Evolutionary conservation across 2,329 filamentous ascomycete species (phyloP), one percentile per base, ranked within the genome.

Genomic region (Penicillium sumatraense): DNA sequence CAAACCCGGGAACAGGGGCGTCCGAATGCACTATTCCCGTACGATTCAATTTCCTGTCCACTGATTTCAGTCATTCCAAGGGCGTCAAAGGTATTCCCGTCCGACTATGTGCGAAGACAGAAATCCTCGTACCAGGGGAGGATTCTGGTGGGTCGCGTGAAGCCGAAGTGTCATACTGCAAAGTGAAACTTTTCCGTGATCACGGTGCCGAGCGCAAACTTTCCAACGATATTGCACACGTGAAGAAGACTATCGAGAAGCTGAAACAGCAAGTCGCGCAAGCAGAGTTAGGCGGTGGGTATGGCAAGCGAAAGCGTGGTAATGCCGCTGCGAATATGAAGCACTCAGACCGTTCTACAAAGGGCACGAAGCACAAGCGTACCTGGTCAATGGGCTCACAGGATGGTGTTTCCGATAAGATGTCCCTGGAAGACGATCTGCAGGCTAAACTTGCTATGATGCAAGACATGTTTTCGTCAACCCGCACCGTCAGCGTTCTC

Each of bases 31-130:
- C 87, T 46, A 86, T 99, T 53, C 89, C 92, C 8, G 91, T 98
- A 11, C 90, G 95, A 42, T 99, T 98, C 81, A 99, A 99, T 77
- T 99, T 99, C 70, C 81, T 99, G 0, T 99, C 95, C 0, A 99
- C 95, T 8, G 95, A 99, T 71, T 99, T 98, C 72, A 98, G 93
- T 73, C 95, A 98, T 70, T 98, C 95, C 9, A 99, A 99, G 71
- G 95, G 95, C 42, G 95, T 99, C 46, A 99, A 98, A 75, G 95
- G 95, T 31, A 97, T 98, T 61, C 93, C 95, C 0, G 93, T 99
- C 4, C 83, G 95, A 52, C 83, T 98, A 0, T 98, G 93, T 73
- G 87, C 93, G 13, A 98, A 98, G 75, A 98, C 95, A 0, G 89
- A 89, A 60, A 75, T 87, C 10, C 56, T 93, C 1, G 76, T 82